Evolutionary conservation across 106 monocot genomes (phyloP), one percentile per base, ranked within the genome.

Genomic region (Agapanthus africanus): DNA sequence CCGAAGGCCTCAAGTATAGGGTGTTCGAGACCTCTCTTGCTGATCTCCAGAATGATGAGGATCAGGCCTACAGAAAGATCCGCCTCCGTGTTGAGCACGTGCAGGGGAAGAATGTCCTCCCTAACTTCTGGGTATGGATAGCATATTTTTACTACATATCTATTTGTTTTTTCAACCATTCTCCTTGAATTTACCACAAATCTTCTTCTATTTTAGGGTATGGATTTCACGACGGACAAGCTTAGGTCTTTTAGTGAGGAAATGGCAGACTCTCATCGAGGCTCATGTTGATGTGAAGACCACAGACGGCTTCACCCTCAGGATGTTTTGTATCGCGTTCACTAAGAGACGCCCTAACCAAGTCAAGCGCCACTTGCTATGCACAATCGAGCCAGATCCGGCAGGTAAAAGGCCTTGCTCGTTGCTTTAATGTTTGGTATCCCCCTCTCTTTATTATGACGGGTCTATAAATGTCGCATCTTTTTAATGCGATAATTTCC

Each of bases 221-320:
- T 94, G 94, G 42, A 85, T 28, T 90, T 94, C 59, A 94, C 94
- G 0, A 87, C 94, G 0, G 94, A 94, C 69, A 90, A 94, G 75
- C 82, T 94, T 15, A 82, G 94, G 54, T 94, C 87, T 0, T n/a
- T 49, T 94, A 26, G 94, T 94, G 7, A 74, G 82, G 19, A 94
- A 94, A 64, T 94, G 90, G 94, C 94, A 94, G 66, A 85, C 90
- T 4, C 51, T 94, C 19, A 94, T 94, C 41, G 94, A 94, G 41
- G 90, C 94, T 4, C 90, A 94, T 72, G 87, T 94, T n/a, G 94
- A 94, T 79, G 94, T 94, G 25, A 94, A 94, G 63, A 94, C 94
- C 11, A 94, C 94, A 0, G 94, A 94, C 69, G 87, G 72, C 65
- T 94, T 87, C 69, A 87, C 74, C 14, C 63, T 94, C 26, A 77